Base-by-base conservation (phyloP, 208 protist genomes). In the Leishmania guyanensis region DNA sequence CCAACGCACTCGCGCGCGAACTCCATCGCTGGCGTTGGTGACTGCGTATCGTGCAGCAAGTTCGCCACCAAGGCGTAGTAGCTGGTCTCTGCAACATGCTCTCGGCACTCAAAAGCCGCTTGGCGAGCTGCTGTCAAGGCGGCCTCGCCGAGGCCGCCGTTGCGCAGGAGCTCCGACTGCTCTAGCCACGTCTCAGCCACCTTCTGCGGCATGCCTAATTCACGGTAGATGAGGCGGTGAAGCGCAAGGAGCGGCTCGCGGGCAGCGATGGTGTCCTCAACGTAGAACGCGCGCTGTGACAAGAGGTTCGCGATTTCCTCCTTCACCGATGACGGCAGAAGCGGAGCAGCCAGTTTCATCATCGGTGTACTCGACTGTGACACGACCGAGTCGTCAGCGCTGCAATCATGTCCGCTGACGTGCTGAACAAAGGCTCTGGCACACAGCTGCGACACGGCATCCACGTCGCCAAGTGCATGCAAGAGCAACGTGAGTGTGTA, bases 1-100 rank as follows among this genome's bases (percentile, higher is more conserved):
- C 65, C 78, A 29, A 88, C 39, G 75, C 89, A 83, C 76, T 81
- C 78, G n/a, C 90, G 80, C 14, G 96, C 92, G 78, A 98, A 92
- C 58, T 92, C 89, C 53, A 98, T 86, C 14, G 96, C 97, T 46
- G 94, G 89, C 48, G 88, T 89, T 5, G 89, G 81, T 6, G 93
- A 88, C 36, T 94, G 89, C 74, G 94, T 93, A 43, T 95, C 95
- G 81, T 97, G 90, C 54, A 98, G 82, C 22, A 99, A 82, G 78
- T 98, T 93, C 14, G 97, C 93, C 4, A 93, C 78, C 22, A 97
- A 87, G n/a, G 92, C 84, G 77, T 95, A 96, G 80, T 96, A 96
- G 53, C 78, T 77, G 10, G 81, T 84, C 77, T 78, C 51, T 26
- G 75, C 71, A 20, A 85, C 73, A 73, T 85, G 77, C 29, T 78